Evolutionary conservation across 1,139 yeast species (phyloP).

Genomic region (Spathaspora sp.): DNA sequence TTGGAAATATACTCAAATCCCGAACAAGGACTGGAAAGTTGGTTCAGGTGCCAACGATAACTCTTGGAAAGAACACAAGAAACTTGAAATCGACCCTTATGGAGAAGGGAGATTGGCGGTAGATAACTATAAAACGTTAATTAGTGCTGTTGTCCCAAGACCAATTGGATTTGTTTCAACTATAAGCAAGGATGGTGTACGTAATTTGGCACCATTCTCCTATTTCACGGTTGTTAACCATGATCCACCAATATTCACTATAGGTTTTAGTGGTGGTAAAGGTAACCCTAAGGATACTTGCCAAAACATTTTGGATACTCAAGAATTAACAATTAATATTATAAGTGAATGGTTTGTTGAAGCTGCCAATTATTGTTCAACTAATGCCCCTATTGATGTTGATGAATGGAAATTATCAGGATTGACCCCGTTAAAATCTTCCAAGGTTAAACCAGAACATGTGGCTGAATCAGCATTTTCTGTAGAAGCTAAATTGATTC

Average conservation of each 20-base stretch:
- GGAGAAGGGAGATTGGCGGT: conserved; percentile 38
- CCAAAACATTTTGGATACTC: conserved; percentile 48
- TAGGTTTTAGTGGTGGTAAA: conserved; percentile 46
- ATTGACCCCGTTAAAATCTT: conserved; percentile 47
- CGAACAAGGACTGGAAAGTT: conserved; percentile 41
- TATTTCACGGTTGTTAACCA: conserved; percentile 48
- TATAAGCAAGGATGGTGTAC: conserved; percentile 37
- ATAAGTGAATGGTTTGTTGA: conserved; percentile 66
- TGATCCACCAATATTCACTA: conserved; percentile 60
- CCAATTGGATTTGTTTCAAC: conserved; percentile 61
- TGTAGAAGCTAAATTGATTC: conserved; percentile 51
- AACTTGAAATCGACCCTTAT: conserved; percentile 51
- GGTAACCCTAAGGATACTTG: conserved; percentile 50
- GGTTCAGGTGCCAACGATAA: conserved; percentile 51
- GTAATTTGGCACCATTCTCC: conserved; percentile 60
- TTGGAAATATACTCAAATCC: conserved; percentile 24
- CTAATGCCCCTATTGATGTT: conserved; percentile 47
- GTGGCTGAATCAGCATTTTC: conserved; percentile 65
- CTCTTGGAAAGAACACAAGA: conserved; percentile 43
- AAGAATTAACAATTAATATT: conserved; percentile 57
- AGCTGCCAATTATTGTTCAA: conserved; percentile 56
- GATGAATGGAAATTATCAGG: conserved; percentile 61
- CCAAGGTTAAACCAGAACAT: conserved; percentile 50
- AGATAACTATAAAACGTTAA: conserved; percentile 51
- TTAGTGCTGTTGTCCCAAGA: conserved; percentile 54